These are phyloP conservation scores for Fusarium nelsonii DNA, from an alignment of 2,329 filamentous ascomycete genomes.

Conservation along the genomic window DNA sequence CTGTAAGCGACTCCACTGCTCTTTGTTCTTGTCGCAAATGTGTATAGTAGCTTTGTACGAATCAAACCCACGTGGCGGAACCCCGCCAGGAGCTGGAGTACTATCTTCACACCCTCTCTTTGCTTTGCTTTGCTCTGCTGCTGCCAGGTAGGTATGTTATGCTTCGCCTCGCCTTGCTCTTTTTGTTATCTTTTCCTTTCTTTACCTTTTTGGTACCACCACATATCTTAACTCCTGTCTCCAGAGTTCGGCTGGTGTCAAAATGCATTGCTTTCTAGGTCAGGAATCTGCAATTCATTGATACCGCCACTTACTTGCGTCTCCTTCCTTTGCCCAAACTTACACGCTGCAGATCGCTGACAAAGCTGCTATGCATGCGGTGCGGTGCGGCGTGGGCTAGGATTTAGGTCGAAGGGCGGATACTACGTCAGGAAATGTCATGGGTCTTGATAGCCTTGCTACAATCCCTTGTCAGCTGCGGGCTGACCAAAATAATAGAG, in stretches of 20 bases:
- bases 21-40: conserved; percentile 41
- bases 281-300: conserved; percentile 19
- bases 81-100: conserved; percentile 30
- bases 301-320: conserved; percentile 13
- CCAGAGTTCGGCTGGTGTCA: not conserved
- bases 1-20: conserved; percentile 42
- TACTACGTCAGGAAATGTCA: conserved; percentile 1
- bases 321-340: not conserved
- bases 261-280: not conserved
- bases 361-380: not conserved
- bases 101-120: conserved; percentile 35
- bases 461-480: not conserved
- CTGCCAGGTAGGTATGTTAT: not conserved
- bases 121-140: not conserved
- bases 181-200: not conserved
- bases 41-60: conserved; percentile 38
- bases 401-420: not conserved
- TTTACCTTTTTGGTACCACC: not conserved
- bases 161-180: not conserved
- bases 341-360: conserved; percentile 13
- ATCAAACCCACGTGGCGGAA: conserved; percentile 49
- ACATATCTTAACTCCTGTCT: not conserved
- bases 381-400: not conserved
- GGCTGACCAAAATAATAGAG: not conserved
- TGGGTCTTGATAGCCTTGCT: conserved; percentile 7